Base-by-base conservation (phyloP, 768 basidiomycete genomes). In the Gyrodon lividus region DNA sequence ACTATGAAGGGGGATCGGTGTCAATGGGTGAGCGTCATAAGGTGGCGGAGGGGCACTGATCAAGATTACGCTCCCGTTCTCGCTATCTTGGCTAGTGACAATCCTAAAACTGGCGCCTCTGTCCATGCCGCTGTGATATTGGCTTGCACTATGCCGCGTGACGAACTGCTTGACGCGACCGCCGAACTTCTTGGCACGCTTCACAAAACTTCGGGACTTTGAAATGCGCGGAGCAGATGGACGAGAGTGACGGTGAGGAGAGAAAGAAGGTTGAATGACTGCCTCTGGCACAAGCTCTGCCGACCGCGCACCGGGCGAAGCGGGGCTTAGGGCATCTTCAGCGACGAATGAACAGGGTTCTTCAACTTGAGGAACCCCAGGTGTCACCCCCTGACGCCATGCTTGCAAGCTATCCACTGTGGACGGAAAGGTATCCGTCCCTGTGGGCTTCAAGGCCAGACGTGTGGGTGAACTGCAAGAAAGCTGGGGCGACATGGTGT, bases 401-500 rank as follows among this genome's bases (percentile, higher is more conserved):
- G 59, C 56, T 22, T 69, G 59, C 48, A 68, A 51, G 47, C 48
- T 41, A 37, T 69, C 62, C 41, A 69, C 20, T n/a, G 53, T 57
- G 5, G 67, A 69, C 30, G 67, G 67, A 38, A 70, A 69, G 3
- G 69, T 56, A 13, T 65, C 58, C n/a, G 67, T 69, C 13, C 67
- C 65, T 6, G 55, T 69, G 12, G 67, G 58, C 44, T 57, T 55
- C 39, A 69, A 39, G 34, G 50, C 51, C 12, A 69, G 52, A 43
- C 48, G 67, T 14, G 42, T 46, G 0, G 57, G 51, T 20, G 50
- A 52, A 42, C 20, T 43, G 34, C 43, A 46, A 26, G 52, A 50
- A 38, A 57, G 20, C 30, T 48, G 46, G 44, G 40, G 30, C 30
- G 49, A 49, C 54, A 63, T 68, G 51, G 23, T 48, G 31, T 34